Evolutionary conservation across 805 yeast genomes (phyloP).

Genomic region (Hanseniaspora opuntiae): DNA sequence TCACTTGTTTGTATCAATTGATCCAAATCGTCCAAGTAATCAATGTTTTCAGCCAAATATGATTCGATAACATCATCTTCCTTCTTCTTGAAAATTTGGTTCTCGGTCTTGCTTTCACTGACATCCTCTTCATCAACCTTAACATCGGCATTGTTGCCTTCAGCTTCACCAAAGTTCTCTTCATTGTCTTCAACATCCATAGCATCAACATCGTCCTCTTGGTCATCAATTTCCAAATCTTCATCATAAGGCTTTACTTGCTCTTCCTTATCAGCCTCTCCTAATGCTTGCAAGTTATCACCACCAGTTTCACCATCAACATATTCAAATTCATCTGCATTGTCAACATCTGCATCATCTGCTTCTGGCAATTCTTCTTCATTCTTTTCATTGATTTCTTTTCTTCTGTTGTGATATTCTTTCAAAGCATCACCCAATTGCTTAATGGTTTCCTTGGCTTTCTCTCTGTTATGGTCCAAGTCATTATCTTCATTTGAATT

Average conservation of each 20-base stretch:
- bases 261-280: constrained; percentile 74
- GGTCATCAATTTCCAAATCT: constrained; percentile 55
- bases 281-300: constrained; percentile 79
- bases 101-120: constrained; percentile 36
- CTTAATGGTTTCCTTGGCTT: constrained; percentile 63
- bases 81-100: constrained; percentile 35
- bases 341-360: constrained; percentile 45
- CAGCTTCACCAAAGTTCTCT: constrained; percentile 17
- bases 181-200: constrained; percentile 23
- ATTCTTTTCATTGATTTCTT: constrained; percentile 62
- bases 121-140: constrained; percentile 30
- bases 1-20: constrained; percentile 26
- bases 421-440: constrained; percentile 85
- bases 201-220: constrained; percentile 24
- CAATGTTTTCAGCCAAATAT: constrained; percentile 18
- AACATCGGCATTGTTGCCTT: constrained; percentile 21
- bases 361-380: constrained; percentile 28
- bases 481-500: constrained; percentile 30
- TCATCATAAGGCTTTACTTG: constrained; percentile 56
- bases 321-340: constrained; percentile 79
- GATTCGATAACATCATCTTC: constrained; percentile 24
- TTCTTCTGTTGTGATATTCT: constrained; percentile 80
- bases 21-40: constrained; percentile 24
- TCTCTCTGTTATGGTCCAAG: constrained; percentile 41
- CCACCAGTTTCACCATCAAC: constrained; percentile 67